Percentiles rank a stretch among this genome's conserved stretches.
These are phyloP conservation scores for Coemansia sp. DNA, from an alignment of 192 early-diverging fungal species.

Conservation along the genomic window DNA sequence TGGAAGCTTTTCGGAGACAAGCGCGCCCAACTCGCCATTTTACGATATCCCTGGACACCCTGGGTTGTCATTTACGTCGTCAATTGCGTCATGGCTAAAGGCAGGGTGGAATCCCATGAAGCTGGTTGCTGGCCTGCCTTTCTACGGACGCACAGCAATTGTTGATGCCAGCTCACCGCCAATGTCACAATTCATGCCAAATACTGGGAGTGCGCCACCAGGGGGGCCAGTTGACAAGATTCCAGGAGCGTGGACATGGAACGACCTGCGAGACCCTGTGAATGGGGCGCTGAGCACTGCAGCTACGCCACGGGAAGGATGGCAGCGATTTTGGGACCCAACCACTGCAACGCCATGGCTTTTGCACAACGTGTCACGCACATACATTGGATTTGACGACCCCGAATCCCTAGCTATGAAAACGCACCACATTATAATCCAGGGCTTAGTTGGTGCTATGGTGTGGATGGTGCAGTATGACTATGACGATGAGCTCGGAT, in stretches of 20 bases:
- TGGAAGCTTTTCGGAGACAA: conserved; percentile 55
- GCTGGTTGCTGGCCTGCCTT: conserved; percentile 63
- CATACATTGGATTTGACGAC: conserved; percentile 75
- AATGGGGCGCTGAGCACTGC: conserved; percentile 34
- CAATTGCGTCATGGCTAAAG: conserved; percentile 56
- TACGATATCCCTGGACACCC: conserved; percentile 34
- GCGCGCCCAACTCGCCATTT: conserved; percentile 60
- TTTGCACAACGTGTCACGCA: conserved; percentile 57
- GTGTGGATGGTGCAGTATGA: conserved; percentile 72
- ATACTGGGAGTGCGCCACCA: conserved; percentile 32
- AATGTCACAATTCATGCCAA: conserved; percentile 38
- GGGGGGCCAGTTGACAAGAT: conserved; percentile 46
- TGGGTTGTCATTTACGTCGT: conserved; percentile 51
- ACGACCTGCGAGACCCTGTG: conserved; percentile 36
- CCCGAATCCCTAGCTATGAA: conserved; percentile 61
- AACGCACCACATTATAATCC: conserved; percentile 51
- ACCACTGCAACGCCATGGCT: conserved; percentile 72
- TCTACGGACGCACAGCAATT: conserved; percentile 60
- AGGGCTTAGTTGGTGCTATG: conserved; percentile 65
- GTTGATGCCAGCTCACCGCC: conserved; percentile 3
- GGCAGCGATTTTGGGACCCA: conserved; percentile 65
- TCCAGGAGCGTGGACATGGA: conserved; percentile 49
- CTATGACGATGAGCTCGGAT: conserved; percentile 55
- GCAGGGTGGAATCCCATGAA: conserved; percentile 62
- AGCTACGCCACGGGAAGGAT: conserved; percentile 41